These are phyloP conservation scores for Amaranthus cruentus DNA, from an alignment of 148 eudicot species.

Conservation along the genomic window DNA sequence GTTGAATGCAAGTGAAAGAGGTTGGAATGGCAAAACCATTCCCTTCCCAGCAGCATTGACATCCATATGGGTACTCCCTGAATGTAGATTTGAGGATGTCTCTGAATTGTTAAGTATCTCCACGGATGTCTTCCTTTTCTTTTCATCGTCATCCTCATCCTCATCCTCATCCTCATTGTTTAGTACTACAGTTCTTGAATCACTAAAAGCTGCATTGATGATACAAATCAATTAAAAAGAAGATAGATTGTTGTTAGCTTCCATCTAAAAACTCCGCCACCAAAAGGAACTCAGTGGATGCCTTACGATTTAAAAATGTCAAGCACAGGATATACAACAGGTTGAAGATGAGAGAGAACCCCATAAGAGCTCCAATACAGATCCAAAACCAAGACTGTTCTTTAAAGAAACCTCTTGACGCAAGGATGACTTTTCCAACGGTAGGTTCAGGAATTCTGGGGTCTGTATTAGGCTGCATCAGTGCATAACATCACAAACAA, in stretches of 20 bases:
- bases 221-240: neutral
- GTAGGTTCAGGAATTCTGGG: constrained; percentile 53
- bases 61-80: constrained; percentile 16
- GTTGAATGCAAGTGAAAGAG: constrained; percentile 57
- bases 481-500: constrained; percentile 9
- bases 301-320: constrained; percentile 58
- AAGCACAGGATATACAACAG: constrained; percentile 47
- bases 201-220: constrained; percentile 48
- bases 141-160: constrained; percentile 24
- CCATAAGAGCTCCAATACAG: constrained; percentile 58
- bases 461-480: constrained; percentile 59
- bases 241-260: neutral
- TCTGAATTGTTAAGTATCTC: constrained; percentile 18
- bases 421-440: constrained; percentile 58
- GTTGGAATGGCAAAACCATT: constrained; percentile 63
- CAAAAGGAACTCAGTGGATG: constrained; percentile 3
- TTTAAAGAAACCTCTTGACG: constrained; percentile 55
- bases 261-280: neutral
- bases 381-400: constrained; percentile 65
- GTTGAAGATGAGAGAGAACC: constrained; percentile 61
- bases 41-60: constrained; percentile 29
- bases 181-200: constrained; percentile 34
- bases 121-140: constrained; percentile 13
- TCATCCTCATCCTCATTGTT: constrained; percentile 17
- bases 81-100: constrained; percentile 14